Evolutionary conservation across 2,329 filamentous ascomycete genomes (phyloP).

Genomic region (Fusarium concolor): DNA sequence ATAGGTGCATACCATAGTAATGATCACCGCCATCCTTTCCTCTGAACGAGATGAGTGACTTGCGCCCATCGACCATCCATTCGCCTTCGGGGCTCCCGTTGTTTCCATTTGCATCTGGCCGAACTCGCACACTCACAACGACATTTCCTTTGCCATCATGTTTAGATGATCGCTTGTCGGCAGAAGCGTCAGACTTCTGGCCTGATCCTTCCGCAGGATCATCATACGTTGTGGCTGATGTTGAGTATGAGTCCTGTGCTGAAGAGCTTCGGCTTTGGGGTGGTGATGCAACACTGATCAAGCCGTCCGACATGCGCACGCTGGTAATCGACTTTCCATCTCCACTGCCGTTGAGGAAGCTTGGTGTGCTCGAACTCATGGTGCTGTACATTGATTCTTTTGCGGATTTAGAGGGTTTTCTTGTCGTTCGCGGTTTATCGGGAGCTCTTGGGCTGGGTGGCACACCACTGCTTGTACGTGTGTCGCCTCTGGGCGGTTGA

Average conservation of each 20-base stretch:
- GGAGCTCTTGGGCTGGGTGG: constrained; percentile 71
- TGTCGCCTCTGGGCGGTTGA: constrained; percentile 80
- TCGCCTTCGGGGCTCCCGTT: constrained; percentile 77
- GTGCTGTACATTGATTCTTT: constrained; percentile 65
- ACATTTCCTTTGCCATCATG: constrained; percentile 91
- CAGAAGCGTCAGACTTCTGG: constrained; percentile 47
- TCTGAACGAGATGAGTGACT: constrained; percentile 82
- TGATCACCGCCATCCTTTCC: constrained; percentile 95
- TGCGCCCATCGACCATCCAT: constrained; percentile 91
- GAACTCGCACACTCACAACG: constrained; percentile 91
- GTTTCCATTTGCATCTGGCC: constrained; percentile 79
- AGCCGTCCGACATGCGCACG: constrained; percentile 76
- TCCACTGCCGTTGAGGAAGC: constrained; percentile 81
- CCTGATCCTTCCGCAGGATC: constrained; percentile 72
- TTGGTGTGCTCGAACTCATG: constrained; percentile 69
- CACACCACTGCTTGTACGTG: constrained; percentile 65
- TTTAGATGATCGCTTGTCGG: constrained; percentile 64
- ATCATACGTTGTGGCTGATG: constrained; percentile 89
- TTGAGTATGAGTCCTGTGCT: constrained; percentile 91
- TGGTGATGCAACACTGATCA: constrained; percentile 82
- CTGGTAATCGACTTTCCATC: constrained; percentile 79
- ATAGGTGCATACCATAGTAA: constrained; percentile 76
- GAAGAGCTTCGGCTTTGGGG: constrained; percentile 92
- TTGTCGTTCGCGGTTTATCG: constrained; percentile 59
- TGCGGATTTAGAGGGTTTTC: constrained; percentile 65